These are phyloP conservation scores for Arabidopsis suecica DNA, from an alignment of 345 rosid genomes.

Conservation along the genomic window DNA sequence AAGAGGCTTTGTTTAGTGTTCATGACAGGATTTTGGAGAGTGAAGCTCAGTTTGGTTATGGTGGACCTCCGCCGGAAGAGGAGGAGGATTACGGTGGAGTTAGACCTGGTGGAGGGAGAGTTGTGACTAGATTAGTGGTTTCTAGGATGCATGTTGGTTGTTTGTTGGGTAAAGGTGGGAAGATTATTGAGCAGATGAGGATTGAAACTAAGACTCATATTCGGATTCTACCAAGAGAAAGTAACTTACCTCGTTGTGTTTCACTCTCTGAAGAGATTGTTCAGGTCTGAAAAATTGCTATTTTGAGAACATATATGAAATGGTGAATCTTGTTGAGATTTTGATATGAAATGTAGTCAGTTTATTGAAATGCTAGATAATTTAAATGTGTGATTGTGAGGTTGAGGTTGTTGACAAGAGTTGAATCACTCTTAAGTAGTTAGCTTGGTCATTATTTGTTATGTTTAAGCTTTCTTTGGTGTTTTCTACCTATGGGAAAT, in stretches of 20 bases:
- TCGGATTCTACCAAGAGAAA: constrained; percentile 94
- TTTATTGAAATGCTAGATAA: neutral
- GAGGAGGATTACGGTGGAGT: constrained; percentile 67
- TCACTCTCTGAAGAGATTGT: constrained; percentile 87
- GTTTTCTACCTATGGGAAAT: constrained; percentile 8
- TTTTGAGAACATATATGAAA: constrained; percentile 14
- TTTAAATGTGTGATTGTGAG: neutral
- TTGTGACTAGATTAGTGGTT: constrained; percentile 87
- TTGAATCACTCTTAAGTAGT: neutral
- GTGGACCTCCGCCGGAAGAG: constrained; percentile 52
- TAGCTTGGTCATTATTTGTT: constrained; percentile 13
- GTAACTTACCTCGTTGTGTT: constrained; percentile 85
- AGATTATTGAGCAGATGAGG: constrained; percentile 99
- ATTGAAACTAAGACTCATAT: constrained; percentile 98
- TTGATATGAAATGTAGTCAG: constrained; percentile 2
- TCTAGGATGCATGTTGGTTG: constrained; percentile 95
- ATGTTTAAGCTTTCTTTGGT: constrained; percentile 24
- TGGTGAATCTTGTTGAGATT: constrained; percentile 15
- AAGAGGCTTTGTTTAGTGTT: constrained; percentile 84
- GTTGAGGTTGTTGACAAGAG: neutral
- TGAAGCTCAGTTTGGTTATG: constrained; percentile 59
- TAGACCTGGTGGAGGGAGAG: constrained; percentile 59
- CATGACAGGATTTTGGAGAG: constrained; percentile 93
- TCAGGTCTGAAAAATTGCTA: constrained; percentile 63
- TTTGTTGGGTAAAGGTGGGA: constrained; percentile 97